Base-by-base conservation (phyloP, 169 alveolate genomes). In the Cryptosporidium sp. region DNA sequence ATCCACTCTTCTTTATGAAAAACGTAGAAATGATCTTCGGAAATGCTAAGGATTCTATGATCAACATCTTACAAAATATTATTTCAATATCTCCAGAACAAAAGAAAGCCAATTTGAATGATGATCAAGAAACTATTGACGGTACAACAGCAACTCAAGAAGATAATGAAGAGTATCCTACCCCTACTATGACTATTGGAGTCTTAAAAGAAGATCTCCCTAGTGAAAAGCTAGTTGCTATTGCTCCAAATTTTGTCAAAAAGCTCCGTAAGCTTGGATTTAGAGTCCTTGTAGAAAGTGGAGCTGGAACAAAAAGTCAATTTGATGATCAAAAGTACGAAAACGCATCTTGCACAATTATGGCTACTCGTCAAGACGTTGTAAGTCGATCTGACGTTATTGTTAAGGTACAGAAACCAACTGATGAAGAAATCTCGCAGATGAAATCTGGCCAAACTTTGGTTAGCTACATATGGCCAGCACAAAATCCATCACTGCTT, bases 11-110 rank as follows among this genome's bases (percentile, higher is more conserved):
- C 96, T 92, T 84, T 92, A 95, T 92, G 80, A 91, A 84, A 44
- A 96, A 96, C 91, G 95, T 95, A n/a, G 89, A 85, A 70, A 96
- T 96, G 98, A 94, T 96, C 68, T 95, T 96, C 75, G 98, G 98
- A 3, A 94, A 94, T 67, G 98, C 98, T 12, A 93, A 94, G 80
- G 95, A 93, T 3, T 62, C 80, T 16, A 60, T 80, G 89, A 21
- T 53, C 10, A 44, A 29, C n/a, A 62, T 75, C 14, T n/a, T 85
- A 23, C 85, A 44, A 31, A 70, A 73, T 37, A 68, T 69, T 8
- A 18, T 53, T 2, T 29, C 67, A 18, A 53, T 53, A 48, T 68
- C 80, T 16, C 87, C 85, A 0, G 84, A 71, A 16, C 75, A 85
- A 51, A 85, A 70, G 37, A 68, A 26, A 18, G 37, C 53, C 23